Percentiles rank a stretch among this genome's conserved stretches.
phyloP scores from a whole-genome alignment of 495 filamentous ascomycete species.

The Bryoglossum gracile region DNA sequence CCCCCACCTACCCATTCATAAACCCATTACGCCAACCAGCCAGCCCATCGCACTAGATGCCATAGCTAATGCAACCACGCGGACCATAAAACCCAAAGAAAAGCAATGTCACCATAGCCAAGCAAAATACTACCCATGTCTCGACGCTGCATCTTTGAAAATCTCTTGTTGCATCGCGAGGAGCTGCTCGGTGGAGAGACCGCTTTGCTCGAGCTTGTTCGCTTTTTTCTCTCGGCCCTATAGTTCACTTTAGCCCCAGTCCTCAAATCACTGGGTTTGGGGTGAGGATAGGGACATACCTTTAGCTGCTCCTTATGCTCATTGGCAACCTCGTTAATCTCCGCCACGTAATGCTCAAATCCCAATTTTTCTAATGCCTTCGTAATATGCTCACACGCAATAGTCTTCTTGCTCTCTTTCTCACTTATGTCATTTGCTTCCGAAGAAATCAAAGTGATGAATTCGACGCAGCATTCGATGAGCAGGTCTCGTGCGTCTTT shows the following conservation, averaged over 20 bases:
- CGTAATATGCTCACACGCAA: slow-evolving; percentile 92
- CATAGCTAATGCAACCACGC: slow-evolving; percentile 10
- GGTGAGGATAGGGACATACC: slow-evolving; percentile 44
- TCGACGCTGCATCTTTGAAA: slow-evolving; percentile 64
- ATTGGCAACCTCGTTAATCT: slow-evolving; percentile 78
- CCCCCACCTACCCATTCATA: too few relatives aligned
- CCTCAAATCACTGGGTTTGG: not conserved
- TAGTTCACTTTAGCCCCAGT: slow-evolving; percentile 7
- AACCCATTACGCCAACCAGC: not conserved
- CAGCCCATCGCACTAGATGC: not conserved
- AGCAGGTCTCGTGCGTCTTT: slow-evolving; percentile 92
- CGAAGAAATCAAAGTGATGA: slow-evolving; percentile 93
- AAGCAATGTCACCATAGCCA: not conserved
- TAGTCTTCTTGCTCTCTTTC: slow-evolving; percentile 97
- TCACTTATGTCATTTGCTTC: slow-evolving; percentile 98
- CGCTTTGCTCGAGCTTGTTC: slow-evolving; percentile 92
- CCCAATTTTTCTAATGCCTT: slow-evolving; percentile 85
- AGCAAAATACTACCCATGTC: slow-evolving; percentile 28
- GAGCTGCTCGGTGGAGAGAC: slow-evolving; percentile 81
- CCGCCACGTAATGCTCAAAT: slow-evolving; percentile 81
- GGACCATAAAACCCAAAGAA: not conserved
- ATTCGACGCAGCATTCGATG: slow-evolving; percentile 98
- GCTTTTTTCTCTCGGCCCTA: slow-evolving; percentile 94
- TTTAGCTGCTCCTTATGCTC: slow-evolving; percentile 90
- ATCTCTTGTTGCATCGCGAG: slow-evolving; percentile 83